phyloP scores from a whole-genome alignment of 306 rosid species.

The Malus sieversii region DNA sequence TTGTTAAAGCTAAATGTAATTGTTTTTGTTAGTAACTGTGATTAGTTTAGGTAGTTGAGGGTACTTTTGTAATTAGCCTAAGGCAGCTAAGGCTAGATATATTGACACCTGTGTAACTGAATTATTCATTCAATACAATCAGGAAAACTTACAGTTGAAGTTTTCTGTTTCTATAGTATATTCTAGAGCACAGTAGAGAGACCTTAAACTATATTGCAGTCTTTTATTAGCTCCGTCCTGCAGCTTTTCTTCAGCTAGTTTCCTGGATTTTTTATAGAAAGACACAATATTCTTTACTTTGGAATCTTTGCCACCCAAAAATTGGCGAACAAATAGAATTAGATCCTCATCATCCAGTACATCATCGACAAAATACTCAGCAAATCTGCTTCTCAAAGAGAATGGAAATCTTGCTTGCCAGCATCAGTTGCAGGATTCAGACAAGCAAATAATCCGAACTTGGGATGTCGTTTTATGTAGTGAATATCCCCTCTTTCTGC shows the following conservation, averaged over 20 bases:
- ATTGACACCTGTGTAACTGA: no score
- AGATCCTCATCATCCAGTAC: slow-evolving; percentile 69
- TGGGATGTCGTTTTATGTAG: slow-evolving; percentile 65
- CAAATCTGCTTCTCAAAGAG: slow-evolving; percentile 80
- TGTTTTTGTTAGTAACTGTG: no score
- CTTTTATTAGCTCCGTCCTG: slow-evolving; percentile 92
- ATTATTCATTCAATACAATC: no score
- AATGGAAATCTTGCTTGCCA: slow-evolving; percentile 93
- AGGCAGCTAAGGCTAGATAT: no score
- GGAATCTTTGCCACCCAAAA: slow-evolving; percentile 33
- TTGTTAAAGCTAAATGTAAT: no score
- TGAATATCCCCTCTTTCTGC: slow-evolving; percentile 88
- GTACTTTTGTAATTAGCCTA: no score
- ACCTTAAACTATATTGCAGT: slow-evolving; percentile 91
- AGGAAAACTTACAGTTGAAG: no score
- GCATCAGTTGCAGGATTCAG: slow-evolving; percentile 99
- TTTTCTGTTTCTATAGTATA: slow-evolving; percentile 17
- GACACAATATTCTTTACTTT: slow-evolving; percentile 42
- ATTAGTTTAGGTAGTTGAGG: no score
- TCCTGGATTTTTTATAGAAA: slow-evolving; percentile 69
- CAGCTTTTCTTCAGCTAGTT: slow-evolving; percentile 69
- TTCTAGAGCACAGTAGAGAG: slow-evolving; percentile 82
- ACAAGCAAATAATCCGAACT: slow-evolving; percentile 88
- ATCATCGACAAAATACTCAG: slow-evolving; percentile 87
- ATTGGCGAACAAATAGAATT: slow-evolving; percentile 45